phyloP scores from a whole-genome alignment of 2,329 filamentous ascomycete genomes.

The Alternaria brassicicola region DNA sequence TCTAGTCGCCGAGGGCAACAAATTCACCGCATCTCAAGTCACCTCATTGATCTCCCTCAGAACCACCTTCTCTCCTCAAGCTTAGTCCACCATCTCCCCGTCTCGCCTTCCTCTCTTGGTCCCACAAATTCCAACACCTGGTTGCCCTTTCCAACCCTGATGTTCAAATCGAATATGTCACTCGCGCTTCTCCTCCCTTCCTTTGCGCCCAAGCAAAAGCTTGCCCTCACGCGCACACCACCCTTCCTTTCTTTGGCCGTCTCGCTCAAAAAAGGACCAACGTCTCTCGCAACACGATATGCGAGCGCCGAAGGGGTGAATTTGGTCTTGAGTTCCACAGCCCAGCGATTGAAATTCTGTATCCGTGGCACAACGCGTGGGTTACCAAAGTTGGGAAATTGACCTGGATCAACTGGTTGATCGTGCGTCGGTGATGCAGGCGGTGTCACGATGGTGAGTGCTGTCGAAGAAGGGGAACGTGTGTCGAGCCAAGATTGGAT shows the following conservation, averaged over 20 bases:
- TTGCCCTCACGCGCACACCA: slow-evolving; percentile 53
- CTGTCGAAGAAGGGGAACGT: slow-evolving; percentile 48
- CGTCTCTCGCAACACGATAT: slow-evolving; percentile 47
- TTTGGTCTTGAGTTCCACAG: slow-evolving; percentile 48
- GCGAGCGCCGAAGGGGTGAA: slow-evolving; percentile 52
- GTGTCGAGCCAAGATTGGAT: slow-evolving; percentile 54
- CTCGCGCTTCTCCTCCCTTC: slow-evolving; percentile 31
- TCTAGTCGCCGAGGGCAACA: background rate
- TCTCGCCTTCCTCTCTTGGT: slow-evolving; percentile 54
- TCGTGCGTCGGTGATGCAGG: slow-evolving; percentile 31
- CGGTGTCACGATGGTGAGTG: slow-evolving; percentile 46
- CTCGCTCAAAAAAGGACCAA: slow-evolving; percentile 51
- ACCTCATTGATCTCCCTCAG: slow-evolving; percentile 23
- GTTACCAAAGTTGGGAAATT: slow-evolving; percentile 31
- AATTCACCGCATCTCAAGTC: background rate
- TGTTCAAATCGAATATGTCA: slow-evolving; percentile 56
- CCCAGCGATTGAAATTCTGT: slow-evolving; percentile 49
- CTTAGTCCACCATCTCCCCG: slow-evolving; percentile 50
- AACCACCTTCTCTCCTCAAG: slow-evolving; percentile 54
- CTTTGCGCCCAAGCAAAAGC: slow-evolving; percentile 51
- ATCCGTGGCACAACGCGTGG: slow-evolving; percentile 17
- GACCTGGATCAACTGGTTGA: slow-evolving; percentile 34
- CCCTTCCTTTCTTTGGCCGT: slow-evolving; percentile 49
- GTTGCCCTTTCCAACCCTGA: slow-evolving; percentile 49
- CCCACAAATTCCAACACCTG: slow-evolving; percentile 51